Percentiles rank a stretch among this genome's conserved stretches.
phyloP scores from a whole-genome alignment of 495 filamentous ascomycete species.

The Neurospora tetraspora region DNA sequence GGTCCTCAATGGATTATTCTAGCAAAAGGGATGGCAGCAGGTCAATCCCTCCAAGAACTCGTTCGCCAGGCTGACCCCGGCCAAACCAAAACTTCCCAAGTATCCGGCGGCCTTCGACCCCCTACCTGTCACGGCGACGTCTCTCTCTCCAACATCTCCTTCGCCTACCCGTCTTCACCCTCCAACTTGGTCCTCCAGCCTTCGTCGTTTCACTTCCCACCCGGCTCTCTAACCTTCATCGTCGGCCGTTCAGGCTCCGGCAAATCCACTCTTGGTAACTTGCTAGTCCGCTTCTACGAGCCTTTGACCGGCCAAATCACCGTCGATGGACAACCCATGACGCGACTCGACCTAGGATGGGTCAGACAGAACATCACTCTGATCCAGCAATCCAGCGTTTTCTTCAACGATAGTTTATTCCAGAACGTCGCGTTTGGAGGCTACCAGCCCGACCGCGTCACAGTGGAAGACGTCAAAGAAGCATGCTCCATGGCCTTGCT shows the following conservation, averaged over 20 bases:
- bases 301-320: constrained; percentile 54
- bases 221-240: constrained; percentile 68
- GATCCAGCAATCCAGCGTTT: constrained; percentile 69
- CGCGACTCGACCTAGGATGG: constrained; percentile 57
- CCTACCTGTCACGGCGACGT: constrained; percentile 13
- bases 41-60: constrained; percentile 45
- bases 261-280: constrained; percentile 79
- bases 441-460: constrained; percentile 36
- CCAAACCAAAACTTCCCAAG: neutral
- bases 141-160: constrained; percentile 49
- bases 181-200: constrained; percentile 47
- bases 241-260: constrained; percentile 85
- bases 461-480: constrained; percentile 43
- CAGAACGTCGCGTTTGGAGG: constrained; percentile 74
- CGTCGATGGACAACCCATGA: constrained; percentile 57
- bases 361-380: constrained; percentile 70
- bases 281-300: constrained; percentile 69
- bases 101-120: neutral
- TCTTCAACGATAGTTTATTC: constrained; percentile 78
- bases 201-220: constrained; percentile 54
- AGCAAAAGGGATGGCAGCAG: constrained; percentile 71
- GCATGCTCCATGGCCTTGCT: constrained; percentile 60
- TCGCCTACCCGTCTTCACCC: constrained; percentile 73
- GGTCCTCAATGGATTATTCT: constrained; percentile 67
- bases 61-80: neutral